Evolutionary conservation across 768 basidiomycete species (phyloP).

Genomic region (Pulveroboletus sp.): DNA sequence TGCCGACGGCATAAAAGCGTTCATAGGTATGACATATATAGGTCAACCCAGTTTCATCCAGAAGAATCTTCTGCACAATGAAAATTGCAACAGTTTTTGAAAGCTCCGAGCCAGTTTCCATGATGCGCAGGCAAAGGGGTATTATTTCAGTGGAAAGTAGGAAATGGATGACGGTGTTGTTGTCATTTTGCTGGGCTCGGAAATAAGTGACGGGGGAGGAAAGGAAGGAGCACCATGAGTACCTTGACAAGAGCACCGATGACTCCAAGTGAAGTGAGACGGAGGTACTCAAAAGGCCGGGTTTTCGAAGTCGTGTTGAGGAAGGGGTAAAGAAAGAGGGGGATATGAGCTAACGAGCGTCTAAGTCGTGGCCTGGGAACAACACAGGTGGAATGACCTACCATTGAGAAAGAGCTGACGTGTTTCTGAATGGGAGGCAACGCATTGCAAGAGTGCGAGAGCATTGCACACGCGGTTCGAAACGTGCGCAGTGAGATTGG

Average conservation of each 20-base stretch:
- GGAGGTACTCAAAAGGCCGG: conserved; percentile 97
- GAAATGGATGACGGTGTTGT: conserved; percentile 98
- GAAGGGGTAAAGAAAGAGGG: conserved; percentile 93
- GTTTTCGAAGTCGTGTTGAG: conserved; percentile 99
- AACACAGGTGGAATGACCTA: conserved; percentile 28
- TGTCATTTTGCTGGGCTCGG: conserved; percentile 89
- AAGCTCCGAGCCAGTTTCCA: conserved; percentile 98
- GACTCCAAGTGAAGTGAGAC: conserved; percentile 98
- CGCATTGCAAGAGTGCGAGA: conserved; percentile 94
- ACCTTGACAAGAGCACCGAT: conserved; percentile 99
- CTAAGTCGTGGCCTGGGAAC: background rate
- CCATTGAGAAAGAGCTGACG: conserved; percentile 93
- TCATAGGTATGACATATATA: conserved; percentile 99
- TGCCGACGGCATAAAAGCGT: conserved; percentile 97
- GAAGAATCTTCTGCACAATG: conserved; percentile 96
- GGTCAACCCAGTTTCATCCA: conserved; percentile 95
- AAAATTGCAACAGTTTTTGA: conserved; percentile 99
- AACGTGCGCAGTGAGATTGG: conserved; percentile 93
- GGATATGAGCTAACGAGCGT: conserved; percentile 80
- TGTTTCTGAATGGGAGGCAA: conserved; percentile 95
- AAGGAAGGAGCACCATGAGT: conserved; percentile 15
- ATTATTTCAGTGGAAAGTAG: conserved; percentile 99
- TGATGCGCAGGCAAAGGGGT: conserved; percentile 96
- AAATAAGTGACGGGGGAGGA: conserved; percentile 8
- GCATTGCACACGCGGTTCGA: conserved; percentile 99